Conservation (phyloP, 2,329 filamentous ascomycete species). For the Pseudogymnoascus sp. region DNA sequence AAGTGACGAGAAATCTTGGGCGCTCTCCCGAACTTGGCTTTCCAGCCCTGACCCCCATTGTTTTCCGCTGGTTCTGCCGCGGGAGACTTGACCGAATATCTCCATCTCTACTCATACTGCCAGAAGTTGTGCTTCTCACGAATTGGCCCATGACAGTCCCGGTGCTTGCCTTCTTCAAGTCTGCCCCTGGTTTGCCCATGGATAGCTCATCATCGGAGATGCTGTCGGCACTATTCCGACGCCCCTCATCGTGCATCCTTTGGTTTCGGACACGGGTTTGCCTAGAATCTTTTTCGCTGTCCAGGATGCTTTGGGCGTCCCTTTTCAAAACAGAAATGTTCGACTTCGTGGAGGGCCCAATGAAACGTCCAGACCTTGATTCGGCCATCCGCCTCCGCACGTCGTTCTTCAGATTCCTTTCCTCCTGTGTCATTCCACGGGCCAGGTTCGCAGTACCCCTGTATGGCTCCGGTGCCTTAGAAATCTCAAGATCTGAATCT, state of each 20-base stretch:
- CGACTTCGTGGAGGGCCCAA: neutral
- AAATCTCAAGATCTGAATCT: neutral
- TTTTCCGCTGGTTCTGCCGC: neutral
- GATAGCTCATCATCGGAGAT: conserved; percentile 5
- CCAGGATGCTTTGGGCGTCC: neutral
- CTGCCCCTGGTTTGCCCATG: neutral
- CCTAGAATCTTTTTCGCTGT: neutral
- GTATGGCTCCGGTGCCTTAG: neutral
- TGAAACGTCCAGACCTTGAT: neutral
- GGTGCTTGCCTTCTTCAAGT: neutral
- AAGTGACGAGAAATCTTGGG: neutral
- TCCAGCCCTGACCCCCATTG: neutral
- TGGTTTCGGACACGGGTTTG: neutral
- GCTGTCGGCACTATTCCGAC: neutral
- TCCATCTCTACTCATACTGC: neutral
- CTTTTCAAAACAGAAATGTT: neutral
- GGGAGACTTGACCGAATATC: conserved; percentile 9
- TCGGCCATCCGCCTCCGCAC: neutral
- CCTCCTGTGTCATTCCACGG: neutral
- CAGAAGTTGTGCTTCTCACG: neutral
- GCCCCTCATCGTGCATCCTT: neutral
- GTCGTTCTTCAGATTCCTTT: neutral
- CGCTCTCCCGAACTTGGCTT: neutral
- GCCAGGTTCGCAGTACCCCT: neutral
- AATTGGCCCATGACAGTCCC: neutral